phyloP scores from a whole-genome alignment of 345 rosid species.

The Linum usitatissimum region DNA sequence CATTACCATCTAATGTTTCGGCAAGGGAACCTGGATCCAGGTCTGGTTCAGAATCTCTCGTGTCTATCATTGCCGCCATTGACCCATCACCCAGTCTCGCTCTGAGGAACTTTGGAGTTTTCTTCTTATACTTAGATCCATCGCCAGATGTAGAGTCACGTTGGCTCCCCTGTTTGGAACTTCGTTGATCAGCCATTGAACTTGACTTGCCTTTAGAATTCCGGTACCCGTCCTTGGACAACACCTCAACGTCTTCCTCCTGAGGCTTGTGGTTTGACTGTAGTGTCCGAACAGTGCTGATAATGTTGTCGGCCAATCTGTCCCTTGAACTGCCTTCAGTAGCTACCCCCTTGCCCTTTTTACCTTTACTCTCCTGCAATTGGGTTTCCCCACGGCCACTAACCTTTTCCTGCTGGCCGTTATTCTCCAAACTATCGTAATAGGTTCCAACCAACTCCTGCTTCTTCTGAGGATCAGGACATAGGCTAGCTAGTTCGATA shows the following conservation, averaged over 20 bases:
- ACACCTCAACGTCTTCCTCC: slow-evolving; percentile 44
- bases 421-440: slow-evolving; percentile 32
- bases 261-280: slow-evolving; percentile 38
- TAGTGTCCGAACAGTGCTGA: slow-evolving; percentile 47
- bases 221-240: slow-evolving; percentile 56
- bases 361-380: slow-evolving; percentile 20
- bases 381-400: slow-evolving; percentile 12
- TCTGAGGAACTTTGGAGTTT: slow-evolving; percentile 66
- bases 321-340: slow-evolving; percentile 30
- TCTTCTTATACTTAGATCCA: slow-evolving; percentile 42
- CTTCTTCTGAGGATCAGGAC: slow-evolving; percentile 76
- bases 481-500: slow-evolving; percentile 71
- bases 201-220: slow-evolving; percentile 39
- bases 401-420: slow-evolving; percentile 22
- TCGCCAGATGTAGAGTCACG: slow-evolving; percentile 11
- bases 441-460: slow-evolving; percentile 67
- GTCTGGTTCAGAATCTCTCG: slow-evolving; percentile 28
- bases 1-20: slow-evolving; percentile 22
- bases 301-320: slow-evolving; percentile 42
- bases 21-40: slow-evolving; percentile 26
- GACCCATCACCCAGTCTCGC: slow-evolving; percentile 71
- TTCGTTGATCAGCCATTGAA: slow-evolving; percentile 22
- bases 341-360: slow-evolving; percentile 33
- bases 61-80: slow-evolving; percentile 48
- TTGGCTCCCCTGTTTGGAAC: slow-evolving; percentile 15